Evolutionary conservation across 495 filamentous ascomycete genomes (phyloP).

Genomic region (Trichocladium uniseriatum): DNA sequence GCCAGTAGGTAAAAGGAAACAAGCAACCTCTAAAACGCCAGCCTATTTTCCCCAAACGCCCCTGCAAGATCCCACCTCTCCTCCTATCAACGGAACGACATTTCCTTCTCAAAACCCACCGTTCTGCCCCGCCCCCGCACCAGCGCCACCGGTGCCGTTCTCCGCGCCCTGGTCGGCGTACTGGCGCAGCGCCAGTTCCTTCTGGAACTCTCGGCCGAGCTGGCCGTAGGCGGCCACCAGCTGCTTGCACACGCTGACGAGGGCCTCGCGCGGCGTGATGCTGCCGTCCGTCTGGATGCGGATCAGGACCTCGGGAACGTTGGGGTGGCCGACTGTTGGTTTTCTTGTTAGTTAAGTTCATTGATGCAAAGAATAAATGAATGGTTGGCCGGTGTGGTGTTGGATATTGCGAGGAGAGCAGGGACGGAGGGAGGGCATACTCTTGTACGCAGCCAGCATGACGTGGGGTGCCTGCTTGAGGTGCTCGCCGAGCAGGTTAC

Average conservation of each 20-base stretch:
- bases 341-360: not conserved
- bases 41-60: not conserved
- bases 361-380: not conserved
- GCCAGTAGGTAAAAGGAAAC: no score
- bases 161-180: constrained; percentile 59
- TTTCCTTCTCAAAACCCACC: not conserved
- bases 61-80: no score
- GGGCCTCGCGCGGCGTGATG: constrained; percentile 74
- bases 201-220: constrained; percentile 80
- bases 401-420: no score
- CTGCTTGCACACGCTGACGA: constrained; percentile 67
- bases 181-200: constrained; percentile 89
- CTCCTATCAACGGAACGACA: no score
- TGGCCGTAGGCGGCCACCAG: constrained; percentile 67
- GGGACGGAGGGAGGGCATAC: constrained; percentile 32
- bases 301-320: constrained; percentile 75
- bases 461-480: constrained; percentile 73
- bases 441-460: constrained; percentile 78
- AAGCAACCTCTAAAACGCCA: not conserved
- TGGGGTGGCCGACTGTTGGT: constrained; percentile 63
- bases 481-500: constrained; percentile 73
- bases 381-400: not conserved
- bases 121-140: not conserved
- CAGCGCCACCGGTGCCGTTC: constrained; percentile 14
- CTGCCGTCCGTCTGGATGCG: constrained; percentile 88